Evolutionary conservation across 2,329 filamentous ascomycete genomes (phyloP), one percentile per base, ranked within the genome.

Genomic region (Nemania abortiva): DNA sequence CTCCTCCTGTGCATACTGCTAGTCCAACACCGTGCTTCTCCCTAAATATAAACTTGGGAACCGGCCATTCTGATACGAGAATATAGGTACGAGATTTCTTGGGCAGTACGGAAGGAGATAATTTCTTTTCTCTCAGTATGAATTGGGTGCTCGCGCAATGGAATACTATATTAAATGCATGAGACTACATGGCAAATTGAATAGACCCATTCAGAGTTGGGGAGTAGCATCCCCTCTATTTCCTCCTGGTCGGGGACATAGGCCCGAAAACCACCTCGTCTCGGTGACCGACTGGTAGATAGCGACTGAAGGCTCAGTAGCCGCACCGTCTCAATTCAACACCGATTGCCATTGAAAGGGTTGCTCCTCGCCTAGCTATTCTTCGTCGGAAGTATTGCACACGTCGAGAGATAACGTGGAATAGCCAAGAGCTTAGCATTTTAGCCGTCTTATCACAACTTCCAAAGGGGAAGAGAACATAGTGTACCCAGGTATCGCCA

Each of bases 381-480:
- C 24, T 27, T 27, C 24, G 5, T 27, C 2, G 5, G 24, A 27
- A 27, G 2, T 27, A 27, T 27, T 27, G 5, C 24, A 27, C 24
- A 27, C 24, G 24, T 47, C 58, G 4, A 7, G 45, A 45, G 24
- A 59, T 13, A 3, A 15, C 42, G 2, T 65, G 3, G 0, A 5
- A n/a, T 24, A 55, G 24, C 9, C 53, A 47, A 15, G 4, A 0
- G 6, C 3, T 4, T n/a, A 65, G 24, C 20, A 22, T 54, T 6
- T 9, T 1, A 9, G 7, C 2, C 55, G 45, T 34, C 1, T 6
- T 2, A 1, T 2, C 1, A 24, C 9, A 1, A 15, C 2, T 20
- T 11, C 18, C 7, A 22, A 65, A 65, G 6, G 20, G 2, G 56
- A 65, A 50, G 18, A 49, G 49, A 29, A 55, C 39, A 49, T 47